Evolutionary conservation across 352 stramenopile genomes (phyloP).

Genomic region (Pythium dissimile): DNA sequence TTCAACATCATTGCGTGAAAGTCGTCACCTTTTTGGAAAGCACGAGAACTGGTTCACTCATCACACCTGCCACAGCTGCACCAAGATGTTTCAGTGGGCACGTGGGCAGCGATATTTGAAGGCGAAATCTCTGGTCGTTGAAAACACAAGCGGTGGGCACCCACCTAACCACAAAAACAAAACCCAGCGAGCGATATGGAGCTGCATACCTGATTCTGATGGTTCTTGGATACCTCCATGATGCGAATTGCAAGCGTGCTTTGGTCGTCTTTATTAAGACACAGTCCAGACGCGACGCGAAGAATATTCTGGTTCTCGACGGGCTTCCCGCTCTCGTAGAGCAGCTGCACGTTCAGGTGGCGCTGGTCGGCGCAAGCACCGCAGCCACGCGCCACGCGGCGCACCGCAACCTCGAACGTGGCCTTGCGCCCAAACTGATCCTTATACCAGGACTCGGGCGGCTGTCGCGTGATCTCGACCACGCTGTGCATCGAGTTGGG

Average conservation of each 20-base stretch:
- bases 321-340: conserved; percentile 72
- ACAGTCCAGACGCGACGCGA: conserved; percentile 54
- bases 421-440: conserved; percentile 76
- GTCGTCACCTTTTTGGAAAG: conserved; percentile 58
- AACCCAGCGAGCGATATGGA: not conserved
- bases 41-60: conserved; percentile 54
- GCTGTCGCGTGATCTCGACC: conserved; percentile 56
- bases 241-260: conserved; percentile 63
- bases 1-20: not conserved
- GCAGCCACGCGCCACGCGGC: conserved; percentile 30
- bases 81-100: conserved; percentile 26
- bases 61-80: conserved; percentile 15
- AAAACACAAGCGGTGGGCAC: too few relatives aligned
- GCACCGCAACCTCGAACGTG: conserved; percentile 56
- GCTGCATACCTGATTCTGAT: conserved; percentile 66
- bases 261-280: conserved; percentile 47
- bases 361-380: conserved; percentile 43
- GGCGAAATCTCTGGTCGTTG: conserved; percentile 60
- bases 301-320: conserved; percentile 80
- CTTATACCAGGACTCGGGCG: conserved; percentile 71
- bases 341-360: conserved; percentile 52
- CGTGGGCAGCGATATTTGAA: conserved; percentile 46
- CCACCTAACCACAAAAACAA: not conserved
- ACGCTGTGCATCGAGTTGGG: conserved; percentile 20
- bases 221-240: conserved; percentile 82